These are phyloP conservation scores for Microthlaspi erraticum DNA, from an alignment of 345 rosid species.

Conservation along the genomic window DNA sequence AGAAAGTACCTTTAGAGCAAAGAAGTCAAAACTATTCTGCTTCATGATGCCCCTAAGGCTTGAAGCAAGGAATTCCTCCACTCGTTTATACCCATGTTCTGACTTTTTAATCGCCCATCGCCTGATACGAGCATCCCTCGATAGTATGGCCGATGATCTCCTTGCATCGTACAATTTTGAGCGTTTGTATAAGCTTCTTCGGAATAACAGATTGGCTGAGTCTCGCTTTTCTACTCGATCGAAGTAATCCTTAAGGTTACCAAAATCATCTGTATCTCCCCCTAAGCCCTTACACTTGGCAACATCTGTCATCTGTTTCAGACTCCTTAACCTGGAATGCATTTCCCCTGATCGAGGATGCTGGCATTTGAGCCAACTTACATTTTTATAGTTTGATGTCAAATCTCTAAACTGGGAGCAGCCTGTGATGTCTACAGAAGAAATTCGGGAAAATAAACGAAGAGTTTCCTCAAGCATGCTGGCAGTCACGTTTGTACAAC, in stretches of 20 bases:
- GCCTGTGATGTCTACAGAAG: slow-evolving; percentile 81
- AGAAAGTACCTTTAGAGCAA: slow-evolving; percentile 78
- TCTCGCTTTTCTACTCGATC: slow-evolving; percentile 94
- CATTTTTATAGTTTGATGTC: slow-evolving; percentile 56
- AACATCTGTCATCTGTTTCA: slow-evolving; percentile 66
- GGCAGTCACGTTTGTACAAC: slow-evolving; percentile 77
- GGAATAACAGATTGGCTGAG: slow-evolving; percentile 82
- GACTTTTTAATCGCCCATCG: slow-evolving; percentile 92
- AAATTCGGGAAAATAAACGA: slow-evolving; percentile 62
- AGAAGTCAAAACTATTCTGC: slow-evolving; percentile 84
- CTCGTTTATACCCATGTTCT: slow-evolving; percentile 81
- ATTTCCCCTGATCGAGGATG: slow-evolving; percentile 52
- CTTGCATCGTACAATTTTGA: slow-evolving; percentile 96
- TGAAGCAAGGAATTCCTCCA: slow-evolving; percentile 90
- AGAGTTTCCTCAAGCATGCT: slow-evolving; percentile 70
- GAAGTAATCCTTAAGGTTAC: slow-evolving; percentile 92
- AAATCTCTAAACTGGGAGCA: slow-evolving; percentile 83
- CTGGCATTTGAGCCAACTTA: slow-evolving; percentile 69
- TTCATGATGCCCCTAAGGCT: slow-evolving; percentile 93
- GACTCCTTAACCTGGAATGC: slow-evolving; percentile 63
- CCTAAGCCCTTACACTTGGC: slow-evolving; percentile 54
- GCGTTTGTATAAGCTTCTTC: slow-evolving; percentile 86
- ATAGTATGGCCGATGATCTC: slow-evolving; percentile 79
- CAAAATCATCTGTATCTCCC: slow-evolving; percentile 75
- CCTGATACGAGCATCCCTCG: slow-evolving; percentile 98